phyloP scores from a whole-genome alignment of 2,329 filamentous ascomycete genomes.

The Aspergillus brasiliensis region DNA sequence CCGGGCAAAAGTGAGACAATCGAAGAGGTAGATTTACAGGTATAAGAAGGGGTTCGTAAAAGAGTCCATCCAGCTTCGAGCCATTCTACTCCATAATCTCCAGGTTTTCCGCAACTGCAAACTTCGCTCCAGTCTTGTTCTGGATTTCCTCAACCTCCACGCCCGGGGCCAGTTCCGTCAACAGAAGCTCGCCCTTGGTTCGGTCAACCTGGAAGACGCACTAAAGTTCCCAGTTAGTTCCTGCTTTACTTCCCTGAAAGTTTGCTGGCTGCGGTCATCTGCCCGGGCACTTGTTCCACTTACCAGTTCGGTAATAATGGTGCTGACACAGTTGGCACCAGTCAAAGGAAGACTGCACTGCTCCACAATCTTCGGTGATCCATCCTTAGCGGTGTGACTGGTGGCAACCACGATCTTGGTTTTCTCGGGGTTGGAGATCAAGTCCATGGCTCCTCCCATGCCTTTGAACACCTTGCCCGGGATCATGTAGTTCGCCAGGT shows the following conservation, averaged over 20 bases:
- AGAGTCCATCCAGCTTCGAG: not conserved
- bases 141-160: conserved; percentile 69
- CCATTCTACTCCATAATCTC: conserved; percentile 49
- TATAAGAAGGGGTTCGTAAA: not conserved
- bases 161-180: conserved; percentile 71
- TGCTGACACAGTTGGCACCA: conserved; percentile 67
- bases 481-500: conserved; percentile 88
- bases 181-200: conserved; percentile 43
- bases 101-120: conserved; percentile 62
- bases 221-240: conserved; percentile 51
- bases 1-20: too few species aligned
- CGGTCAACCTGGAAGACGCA: conserved; percentile 75
- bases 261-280: not conserved
- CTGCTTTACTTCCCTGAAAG: not conserved
- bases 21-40: not conserved
- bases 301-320: conserved; percentile 73
- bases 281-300: conserved; percentile 34
- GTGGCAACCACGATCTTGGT: conserved; percentile 74
- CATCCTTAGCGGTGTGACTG: conserved; percentile 70
- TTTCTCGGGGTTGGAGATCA: conserved; percentile 69
- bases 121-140: conserved; percentile 70
- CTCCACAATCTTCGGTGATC: conserved; percentile 67
- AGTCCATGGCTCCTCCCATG: conserved; percentile 78
- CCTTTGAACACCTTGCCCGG: conserved; percentile 84
- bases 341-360: conserved; percentile 67